phyloP scores from a whole-genome alignment of 2,329 filamentous ascomycete species.

The Fusarium tuaranense region DNA sequence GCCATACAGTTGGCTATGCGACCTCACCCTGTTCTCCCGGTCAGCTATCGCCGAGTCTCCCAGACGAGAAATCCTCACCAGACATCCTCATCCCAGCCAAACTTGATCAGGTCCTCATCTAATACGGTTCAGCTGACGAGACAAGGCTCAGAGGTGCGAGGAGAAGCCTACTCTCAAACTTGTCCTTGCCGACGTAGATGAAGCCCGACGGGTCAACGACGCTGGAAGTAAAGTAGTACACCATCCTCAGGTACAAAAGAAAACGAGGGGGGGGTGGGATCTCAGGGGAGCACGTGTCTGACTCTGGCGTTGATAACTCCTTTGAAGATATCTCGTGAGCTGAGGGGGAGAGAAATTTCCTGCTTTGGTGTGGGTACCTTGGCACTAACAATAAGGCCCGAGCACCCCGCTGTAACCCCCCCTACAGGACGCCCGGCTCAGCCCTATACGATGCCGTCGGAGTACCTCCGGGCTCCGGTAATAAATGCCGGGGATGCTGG shows the following conservation, averaged over 20 bases:
- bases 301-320: background rate
- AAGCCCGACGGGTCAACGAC: constrained; percentile 84
- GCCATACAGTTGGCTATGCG: background rate
- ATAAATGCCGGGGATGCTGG: background rate
- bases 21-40: constrained; percentile 34
- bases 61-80: constrained; percentile 69
- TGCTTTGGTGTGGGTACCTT: constrained; percentile 21
- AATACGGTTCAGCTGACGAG: constrained; percentile 35
- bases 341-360: constrained; percentile 39
- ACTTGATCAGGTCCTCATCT: constrained; percentile 98
- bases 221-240: constrained; percentile 94
- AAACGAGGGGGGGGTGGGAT: background rate
- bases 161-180: constrained; percentile 86
- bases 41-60: constrained; percentile 13
- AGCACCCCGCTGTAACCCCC: rapidly evolving
- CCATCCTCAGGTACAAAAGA: constrained; percentile 69
- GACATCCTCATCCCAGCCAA: constrained; percentile 94
- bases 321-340: background rate
- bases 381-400: constrained; percentile 16
- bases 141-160: constrained; percentile 16
- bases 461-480: background rate
- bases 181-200: constrained; percentile 98
- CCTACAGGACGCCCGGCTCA: background rate
- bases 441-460: background rate
- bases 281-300: background rate